Evolutionary conservation across 305 asterid species (phyloP).

Genomic region (Rubia peregrina): DNA sequence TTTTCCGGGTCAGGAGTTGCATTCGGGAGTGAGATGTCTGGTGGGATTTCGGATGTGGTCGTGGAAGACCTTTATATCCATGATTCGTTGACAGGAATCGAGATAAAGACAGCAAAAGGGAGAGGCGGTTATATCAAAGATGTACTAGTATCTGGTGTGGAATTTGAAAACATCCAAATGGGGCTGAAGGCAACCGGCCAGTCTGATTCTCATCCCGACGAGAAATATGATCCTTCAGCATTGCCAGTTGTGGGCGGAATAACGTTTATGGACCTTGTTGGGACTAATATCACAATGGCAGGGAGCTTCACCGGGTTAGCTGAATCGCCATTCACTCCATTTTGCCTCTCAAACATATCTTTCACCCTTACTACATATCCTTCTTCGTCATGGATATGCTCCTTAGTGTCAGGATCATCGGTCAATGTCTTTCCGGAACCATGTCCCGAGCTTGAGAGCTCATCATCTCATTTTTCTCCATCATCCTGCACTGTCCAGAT

Average conservation of each 20-base stretch:
- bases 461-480: slow-evolving; percentile 17
- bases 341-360: slow-evolving; percentile 60
- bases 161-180: slow-evolving; percentile 45
- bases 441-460: slow-evolving; percentile 54
- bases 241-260: slow-evolving; percentile 56
- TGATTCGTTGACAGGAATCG: slow-evolving; percentile 52
- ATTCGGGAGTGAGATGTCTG: slow-evolving; percentile 95
- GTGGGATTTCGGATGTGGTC: slow-evolving; percentile 67
- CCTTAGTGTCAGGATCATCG: slow-evolving; percentile 51
- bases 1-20: slow-evolving; percentile 65
- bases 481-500: slow-evolving; percentile 19
- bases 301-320: slow-evolving; percentile 63
- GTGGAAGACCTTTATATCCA: slow-evolving; percentile 47
- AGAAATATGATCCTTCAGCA: slow-evolving; percentile 56
- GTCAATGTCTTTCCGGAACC: slow-evolving; percentile 54
- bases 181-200: slow-evolving; percentile 76
- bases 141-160: slow-evolving; percentile 39
- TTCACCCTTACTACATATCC: slow-evolving; percentile 33
- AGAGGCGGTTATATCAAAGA: slow-evolving; percentile 72
- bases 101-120: slow-evolving; percentile 66
- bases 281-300: slow-evolving; percentile 49
- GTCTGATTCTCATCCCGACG: slow-evolving; percentile 68
- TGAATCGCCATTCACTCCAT: slow-evolving; percentile 73
- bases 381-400: slow-evolving; percentile 50
- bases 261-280: slow-evolving; percentile 48